These are phyloP conservation scores for Sclerotinia minor DNA, from an alignment of 2,329 filamentous ascomycete genomes.

Conservation along the genomic window DNA sequence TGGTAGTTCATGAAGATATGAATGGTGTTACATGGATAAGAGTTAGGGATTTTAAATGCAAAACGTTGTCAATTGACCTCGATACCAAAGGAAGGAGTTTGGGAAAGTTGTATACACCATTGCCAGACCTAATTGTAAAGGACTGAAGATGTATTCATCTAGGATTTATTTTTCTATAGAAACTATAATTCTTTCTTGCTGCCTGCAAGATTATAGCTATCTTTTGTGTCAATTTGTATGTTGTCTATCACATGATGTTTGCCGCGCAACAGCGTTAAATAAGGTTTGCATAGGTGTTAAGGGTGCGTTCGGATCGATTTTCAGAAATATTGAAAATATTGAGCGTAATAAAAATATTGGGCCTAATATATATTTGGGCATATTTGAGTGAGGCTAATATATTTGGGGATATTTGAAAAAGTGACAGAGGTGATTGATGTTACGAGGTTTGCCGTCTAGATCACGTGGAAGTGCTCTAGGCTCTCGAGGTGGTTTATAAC, in stretches of 20 bases:
- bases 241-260: background rate
- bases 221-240: background rate
- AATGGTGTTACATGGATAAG: conserved; percentile 17
- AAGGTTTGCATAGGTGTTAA: background rate
- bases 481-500: too few species aligned
- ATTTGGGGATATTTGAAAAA: too few species aligned
- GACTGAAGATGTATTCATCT: conserved; percentile 16
- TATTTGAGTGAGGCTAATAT: too few species aligned
- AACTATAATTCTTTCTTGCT: conserved; percentile 10
- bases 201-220: background rate
- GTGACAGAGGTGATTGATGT: too few species aligned
- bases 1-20: conserved; percentile 24
- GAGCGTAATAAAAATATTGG: too few species aligned
- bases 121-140: conserved; percentile 15
- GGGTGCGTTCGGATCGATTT: too few species aligned
- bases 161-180: conserved; percentile 10
- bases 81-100: conserved; percentile 18
- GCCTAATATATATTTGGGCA: too few species aligned
- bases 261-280: background rate
- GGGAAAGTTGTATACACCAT: conserved; percentile 11
- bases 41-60: conserved; percentile 9
- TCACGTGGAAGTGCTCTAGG: too few species aligned
- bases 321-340: too few species aligned
- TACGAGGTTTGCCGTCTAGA: too few species aligned
- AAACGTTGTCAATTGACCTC: conserved; percentile 19